These are phyloP conservation scores for Metschnikowia similis DNA, from an alignment of 805 yeast species.

Conservation along the genomic window DNA sequence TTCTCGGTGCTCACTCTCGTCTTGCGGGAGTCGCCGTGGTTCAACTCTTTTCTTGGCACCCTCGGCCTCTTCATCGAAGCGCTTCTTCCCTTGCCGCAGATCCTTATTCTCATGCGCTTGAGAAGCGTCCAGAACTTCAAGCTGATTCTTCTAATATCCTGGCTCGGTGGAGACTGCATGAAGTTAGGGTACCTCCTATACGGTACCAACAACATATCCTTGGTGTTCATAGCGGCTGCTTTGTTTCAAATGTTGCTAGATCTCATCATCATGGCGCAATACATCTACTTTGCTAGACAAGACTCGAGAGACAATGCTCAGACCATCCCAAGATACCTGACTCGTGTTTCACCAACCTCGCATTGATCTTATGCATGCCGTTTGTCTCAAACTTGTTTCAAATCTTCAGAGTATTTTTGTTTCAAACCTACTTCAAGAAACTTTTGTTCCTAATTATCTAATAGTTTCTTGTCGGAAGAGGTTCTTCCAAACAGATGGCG, in stretches of 20 bases:
- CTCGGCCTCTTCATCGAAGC: slow-evolving; percentile 69
- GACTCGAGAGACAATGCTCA: slow-evolving; percentile 7
- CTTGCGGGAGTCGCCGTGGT: slow-evolving; percentile 32
- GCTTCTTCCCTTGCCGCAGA: slow-evolving; percentile 72
- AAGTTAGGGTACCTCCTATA: slow-evolving; percentile 71
- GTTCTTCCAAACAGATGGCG: too few species aligned
- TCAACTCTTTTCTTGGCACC: slow-evolving; percentile 53
- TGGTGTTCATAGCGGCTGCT: slow-evolving; percentile 64
- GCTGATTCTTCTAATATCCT: slow-evolving; percentile 65
- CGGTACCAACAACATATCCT: slow-evolving; percentile 68
- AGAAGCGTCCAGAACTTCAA: slow-evolving; percentile 77
- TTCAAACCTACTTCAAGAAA: too few species aligned
- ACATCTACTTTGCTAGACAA: slow-evolving; percentile 51
- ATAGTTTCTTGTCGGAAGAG: too few species aligned
- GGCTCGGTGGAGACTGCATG: slow-evolving; percentile 86
- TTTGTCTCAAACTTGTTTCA: too few species aligned
- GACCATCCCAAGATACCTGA: slow-evolving; percentile 10
- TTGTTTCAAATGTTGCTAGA: slow-evolving; percentile 75
- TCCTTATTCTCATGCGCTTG: slow-evolving; percentile 60
- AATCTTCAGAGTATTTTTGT: background rate
- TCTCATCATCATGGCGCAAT: slow-evolving; percentile 68
- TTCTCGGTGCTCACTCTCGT: slow-evolving; percentile 40
- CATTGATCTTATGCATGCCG: background rate
- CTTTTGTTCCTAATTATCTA: too few species aligned
- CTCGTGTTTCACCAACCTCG: background rate